Evolutionary conservation across 345 rosid genomes (phyloP).

Genomic region (Hevea brasiliensis): DNA sequence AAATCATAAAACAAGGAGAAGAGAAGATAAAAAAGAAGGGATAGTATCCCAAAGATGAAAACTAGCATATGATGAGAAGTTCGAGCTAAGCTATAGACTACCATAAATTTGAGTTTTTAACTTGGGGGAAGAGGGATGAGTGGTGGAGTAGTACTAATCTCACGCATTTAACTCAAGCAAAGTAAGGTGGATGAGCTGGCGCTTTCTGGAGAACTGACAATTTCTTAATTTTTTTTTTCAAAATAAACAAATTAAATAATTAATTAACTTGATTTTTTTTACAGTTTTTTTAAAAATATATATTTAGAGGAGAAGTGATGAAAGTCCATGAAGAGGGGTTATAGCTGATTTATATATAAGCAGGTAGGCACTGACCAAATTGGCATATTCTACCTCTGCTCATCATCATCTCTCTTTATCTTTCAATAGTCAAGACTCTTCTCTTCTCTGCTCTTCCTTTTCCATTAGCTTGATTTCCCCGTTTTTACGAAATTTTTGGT

Average conservation of each 20-base stretch:
- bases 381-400: neutral
- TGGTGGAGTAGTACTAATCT: conserved; percentile 13
- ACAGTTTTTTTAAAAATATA: neutral
- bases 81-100: no score
- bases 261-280: neutral
- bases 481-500: no score
- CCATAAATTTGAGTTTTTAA: no score
- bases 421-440: neutral
- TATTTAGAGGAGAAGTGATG: no score
- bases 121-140: neutral
- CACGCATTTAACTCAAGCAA: conserved; percentile 20
- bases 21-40: no score
- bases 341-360: conserved; percentile 14
- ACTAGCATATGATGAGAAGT: no score
- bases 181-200: conserved; percentile 21
- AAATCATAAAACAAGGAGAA: no score
- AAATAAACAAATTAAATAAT: no score
- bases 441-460: neutral
- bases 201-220: conserved; percentile 13
- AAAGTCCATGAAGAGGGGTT: neutral
- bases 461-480: neutral
- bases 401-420: neutral
- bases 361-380: neutral
- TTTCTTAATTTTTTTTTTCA: neutral
- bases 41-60: no score